phyloP scores from a whole-genome alignment of 441 rosid genomes.

The Gossypium schwendimanii region DNA sequence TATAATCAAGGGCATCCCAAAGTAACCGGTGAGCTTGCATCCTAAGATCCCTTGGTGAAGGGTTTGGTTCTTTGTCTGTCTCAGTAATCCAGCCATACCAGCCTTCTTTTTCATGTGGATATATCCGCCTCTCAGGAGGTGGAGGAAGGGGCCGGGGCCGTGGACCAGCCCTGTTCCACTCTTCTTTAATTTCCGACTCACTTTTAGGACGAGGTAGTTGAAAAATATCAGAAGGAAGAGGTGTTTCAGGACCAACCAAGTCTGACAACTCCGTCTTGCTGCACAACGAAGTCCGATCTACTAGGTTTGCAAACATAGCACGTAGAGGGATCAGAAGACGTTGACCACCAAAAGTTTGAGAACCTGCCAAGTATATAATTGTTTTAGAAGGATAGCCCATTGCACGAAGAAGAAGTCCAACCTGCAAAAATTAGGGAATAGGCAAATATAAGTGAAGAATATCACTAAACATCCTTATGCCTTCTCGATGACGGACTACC shows the following conservation, averaged over 20 bases:
- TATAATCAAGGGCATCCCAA: slow-evolving; percentile 96
- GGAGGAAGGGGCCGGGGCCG: slow-evolving; percentile 99
- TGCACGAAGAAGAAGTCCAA: slow-evolving; percentile 85
- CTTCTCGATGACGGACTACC: neutral
- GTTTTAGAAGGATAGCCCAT: slow-evolving; percentile 85
- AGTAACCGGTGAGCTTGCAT: slow-evolving; percentile 82
- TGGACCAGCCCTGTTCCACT: slow-evolving; percentile 93
- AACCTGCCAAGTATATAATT: slow-evolving; percentile 84
- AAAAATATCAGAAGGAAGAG: slow-evolving; percentile 46
- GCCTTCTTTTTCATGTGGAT: slow-evolving; percentile 94
- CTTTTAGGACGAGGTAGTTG: slow-evolving; percentile 52
- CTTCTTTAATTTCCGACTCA: slow-evolving; percentile 63
- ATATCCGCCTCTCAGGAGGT: slow-evolving; percentile 90
- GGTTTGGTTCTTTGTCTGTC: slow-evolving; percentile 71
- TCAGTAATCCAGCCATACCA: slow-evolving; percentile 98
- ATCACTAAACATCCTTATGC: neutral
- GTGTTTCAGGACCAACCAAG: slow-evolving; percentile 76
- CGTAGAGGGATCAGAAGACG: slow-evolving; percentile 85
- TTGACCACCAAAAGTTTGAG: slow-evolving; percentile 94
- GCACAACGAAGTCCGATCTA: slow-evolving; percentile 75
- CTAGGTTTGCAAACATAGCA: slow-evolving; percentile 75
- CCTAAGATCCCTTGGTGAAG: slow-evolving; percentile 67
- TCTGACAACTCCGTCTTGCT: slow-evolving; percentile 64
- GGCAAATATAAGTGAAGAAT: slow-evolving; percentile 11
- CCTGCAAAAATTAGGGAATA: slow-evolving; percentile 45